Conservation (phyloP, 179 eudicot genomes). For the Silene vulgaris region DNA sequence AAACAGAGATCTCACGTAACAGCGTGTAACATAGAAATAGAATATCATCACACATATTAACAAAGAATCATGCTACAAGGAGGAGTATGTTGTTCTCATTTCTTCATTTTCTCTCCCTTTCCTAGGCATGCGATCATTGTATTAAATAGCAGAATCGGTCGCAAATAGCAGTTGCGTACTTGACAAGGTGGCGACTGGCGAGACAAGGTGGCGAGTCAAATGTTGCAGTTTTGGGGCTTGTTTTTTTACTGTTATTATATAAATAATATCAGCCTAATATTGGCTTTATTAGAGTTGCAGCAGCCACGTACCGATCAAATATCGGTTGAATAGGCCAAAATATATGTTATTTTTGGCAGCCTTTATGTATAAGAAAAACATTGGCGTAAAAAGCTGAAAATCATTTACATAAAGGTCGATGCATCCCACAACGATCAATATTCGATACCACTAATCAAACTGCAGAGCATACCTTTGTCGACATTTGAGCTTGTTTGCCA, state of each 20-base stretch:
- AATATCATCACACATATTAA: background rate
- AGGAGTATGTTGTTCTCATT: background rate
- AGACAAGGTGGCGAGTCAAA: background rate
- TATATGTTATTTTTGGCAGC: background rate
- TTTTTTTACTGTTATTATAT: background rate
- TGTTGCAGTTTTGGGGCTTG: background rate
- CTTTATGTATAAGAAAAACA: background rate
- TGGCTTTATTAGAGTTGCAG: background rate
- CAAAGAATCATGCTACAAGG: background rate
- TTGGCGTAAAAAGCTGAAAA: background rate
- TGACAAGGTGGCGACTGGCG: background rate
- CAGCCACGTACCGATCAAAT: background rate
- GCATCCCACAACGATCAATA: background rate
- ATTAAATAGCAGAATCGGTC: background rate
- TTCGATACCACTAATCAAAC: background rate
- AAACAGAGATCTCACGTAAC: background rate
- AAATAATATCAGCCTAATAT: background rate
- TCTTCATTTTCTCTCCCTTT: background rate
- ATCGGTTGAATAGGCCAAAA: background rate
- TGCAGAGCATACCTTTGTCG: too few relatives aligned
- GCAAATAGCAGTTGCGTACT: background rate
- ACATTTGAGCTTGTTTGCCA: too few relatives aligned
- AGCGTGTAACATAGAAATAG: background rate
- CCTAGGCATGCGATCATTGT: background rate
- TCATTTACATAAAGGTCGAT: background rate